Percentiles rank a stretch among this genome's conserved stretches.
phyloP scores from a whole-genome alignment of 2,329 filamentous ascomycete genomes.

The Neopestalotiopsis rosae region DNA sequence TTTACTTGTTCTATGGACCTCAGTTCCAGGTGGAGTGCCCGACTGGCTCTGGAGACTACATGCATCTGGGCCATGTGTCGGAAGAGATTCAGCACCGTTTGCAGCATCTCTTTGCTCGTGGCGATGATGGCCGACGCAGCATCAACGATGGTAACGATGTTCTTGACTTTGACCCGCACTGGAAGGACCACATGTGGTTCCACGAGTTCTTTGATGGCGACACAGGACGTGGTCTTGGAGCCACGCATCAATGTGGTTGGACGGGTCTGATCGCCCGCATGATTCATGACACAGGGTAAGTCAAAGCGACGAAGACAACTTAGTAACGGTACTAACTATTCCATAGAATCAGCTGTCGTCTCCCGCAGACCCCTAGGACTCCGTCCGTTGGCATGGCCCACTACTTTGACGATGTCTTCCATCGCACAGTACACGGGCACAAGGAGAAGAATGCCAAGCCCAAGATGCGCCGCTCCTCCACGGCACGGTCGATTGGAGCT shows the following conservation, averaged over 20 bases:
- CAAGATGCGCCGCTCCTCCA: slow-evolving; percentile 77
- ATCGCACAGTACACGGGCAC: slow-evolving; percentile 48
- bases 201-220: slow-evolving; percentile 98
- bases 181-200: slow-evolving; percentile 95
- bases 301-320: slow-evolving; percentile 21
- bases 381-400: slow-evolving; percentile 83
- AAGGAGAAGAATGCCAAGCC: slow-evolving; percentile 51
- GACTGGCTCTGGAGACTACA: slow-evolving; percentile 88
- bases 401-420: slow-evolving; percentile 93
- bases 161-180: slow-evolving; percentile 89
- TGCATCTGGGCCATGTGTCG: slow-evolving; percentile 94
- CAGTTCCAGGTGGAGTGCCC: slow-evolving; percentile 91
- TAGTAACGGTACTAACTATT: slow-evolving; percentile 45
- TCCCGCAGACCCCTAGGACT: slow-evolving; percentile 91
- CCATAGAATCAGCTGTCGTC: slow-evolving; percentile 79
- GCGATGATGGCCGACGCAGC: slow-evolving; percentile 84
- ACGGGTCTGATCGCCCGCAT: slow-evolving; percentile 94
- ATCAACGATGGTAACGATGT: slow-evolving; percentile 85
- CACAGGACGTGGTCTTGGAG: slow-evolving; percentile 84
- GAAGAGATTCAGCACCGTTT: slow-evolving; percentile 95
- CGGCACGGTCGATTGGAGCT: slow-evolving; percentile 80
- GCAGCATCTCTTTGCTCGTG: slow-evolving; percentile 86
- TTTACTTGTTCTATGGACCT: slow-evolving; percentile 95
- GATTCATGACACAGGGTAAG: slow-evolving; percentile 96
- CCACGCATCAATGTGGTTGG: slow-evolving; percentile 96